Conservation (phyloP, 345 rosid genomes). For the Viola odorata region DNA sequence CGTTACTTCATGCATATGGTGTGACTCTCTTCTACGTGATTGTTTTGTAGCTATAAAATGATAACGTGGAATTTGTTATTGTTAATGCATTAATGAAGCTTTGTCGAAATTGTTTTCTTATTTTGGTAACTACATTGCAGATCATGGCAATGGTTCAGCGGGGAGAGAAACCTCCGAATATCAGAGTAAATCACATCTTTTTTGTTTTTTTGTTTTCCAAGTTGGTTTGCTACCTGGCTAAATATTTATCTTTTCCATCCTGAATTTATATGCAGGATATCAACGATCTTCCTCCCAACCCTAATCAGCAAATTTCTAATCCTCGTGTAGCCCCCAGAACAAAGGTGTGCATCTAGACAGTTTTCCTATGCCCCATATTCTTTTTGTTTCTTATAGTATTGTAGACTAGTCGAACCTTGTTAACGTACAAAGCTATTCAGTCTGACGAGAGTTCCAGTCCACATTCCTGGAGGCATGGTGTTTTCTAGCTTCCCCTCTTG, state of each 20-base stretch:
- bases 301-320: conserved; percentile 65
- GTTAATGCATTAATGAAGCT: conserved; percentile 4
- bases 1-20: background rate
- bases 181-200: conserved; percentile 45
- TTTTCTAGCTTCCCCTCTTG: background rate
- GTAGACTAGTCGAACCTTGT: background rate
- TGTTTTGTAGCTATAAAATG: too few relatives aligned
- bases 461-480: background rate
- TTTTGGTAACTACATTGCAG: conserved; percentile 34
- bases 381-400: conserved; percentile 8
- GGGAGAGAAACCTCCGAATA: conserved; percentile 91
- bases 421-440: background rate
- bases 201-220: background rate
- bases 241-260: conserved; percentile 17
- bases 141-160: conserved; percentile 90
- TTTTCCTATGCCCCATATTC: background rate
- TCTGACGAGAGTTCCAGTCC: background rate
- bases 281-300: conserved; percentile 85
- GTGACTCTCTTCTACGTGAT: background rate
- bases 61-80: background rate
- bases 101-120: conserved; percentile 1
- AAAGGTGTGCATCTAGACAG: conserved; percentile 50
- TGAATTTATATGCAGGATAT: conserved; percentile 53
- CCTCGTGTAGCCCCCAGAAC: conserved; percentile 67
- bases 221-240: conserved; percentile 10